Conservation (phyloP, 2,329 filamentous ascomycete species). For the Cladophialophora yegresii region DNA sequence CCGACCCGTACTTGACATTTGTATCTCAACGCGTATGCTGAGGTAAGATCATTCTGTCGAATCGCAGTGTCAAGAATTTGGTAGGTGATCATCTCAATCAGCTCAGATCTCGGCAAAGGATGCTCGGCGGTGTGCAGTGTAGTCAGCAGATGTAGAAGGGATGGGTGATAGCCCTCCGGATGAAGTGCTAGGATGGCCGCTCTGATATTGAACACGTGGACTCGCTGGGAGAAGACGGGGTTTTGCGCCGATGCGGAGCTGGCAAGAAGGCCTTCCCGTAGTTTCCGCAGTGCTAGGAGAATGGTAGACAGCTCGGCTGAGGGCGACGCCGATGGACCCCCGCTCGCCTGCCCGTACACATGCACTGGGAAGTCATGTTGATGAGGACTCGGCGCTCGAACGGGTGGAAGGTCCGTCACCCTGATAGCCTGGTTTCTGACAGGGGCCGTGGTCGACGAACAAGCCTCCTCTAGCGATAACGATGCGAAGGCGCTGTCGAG, state of each 20-base stretch:
- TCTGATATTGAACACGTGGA: constrained; percentile 88
- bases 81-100: constrained; percentile 78
- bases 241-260: constrained; percentile 70
- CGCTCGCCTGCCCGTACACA: constrained; percentile 22
- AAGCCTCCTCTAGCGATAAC: constrained; percentile 49
- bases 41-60: constrained; percentile 70
- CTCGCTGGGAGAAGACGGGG: constrained; percentile 74
- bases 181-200: constrained; percentile 77
- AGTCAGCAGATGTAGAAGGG: constrained; percentile 75
- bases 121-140: constrained; percentile 65
- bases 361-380: constrained; percentile 12
- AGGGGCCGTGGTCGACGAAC: constrained; percentile 42
- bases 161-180: constrained; percentile 86
- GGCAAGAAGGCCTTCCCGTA: constrained; percentile 82
- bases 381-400: background rate
- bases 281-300: constrained; percentile 81
- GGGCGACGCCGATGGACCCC: constrained; percentile 38
- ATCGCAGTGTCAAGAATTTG: constrained; percentile 87
- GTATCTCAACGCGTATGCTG: constrained; percentile 69
- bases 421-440: constrained; percentile 43
- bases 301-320: constrained; percentile 71
- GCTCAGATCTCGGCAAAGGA: constrained; percentile 69
- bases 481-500: constrained; percentile 74
- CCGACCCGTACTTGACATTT: constrained; percentile 52
- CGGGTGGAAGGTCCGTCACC: background rate